Base-by-base conservation (phyloP, 495 filamentous ascomycete species). In the Tuber umbilicatum region DNA sequence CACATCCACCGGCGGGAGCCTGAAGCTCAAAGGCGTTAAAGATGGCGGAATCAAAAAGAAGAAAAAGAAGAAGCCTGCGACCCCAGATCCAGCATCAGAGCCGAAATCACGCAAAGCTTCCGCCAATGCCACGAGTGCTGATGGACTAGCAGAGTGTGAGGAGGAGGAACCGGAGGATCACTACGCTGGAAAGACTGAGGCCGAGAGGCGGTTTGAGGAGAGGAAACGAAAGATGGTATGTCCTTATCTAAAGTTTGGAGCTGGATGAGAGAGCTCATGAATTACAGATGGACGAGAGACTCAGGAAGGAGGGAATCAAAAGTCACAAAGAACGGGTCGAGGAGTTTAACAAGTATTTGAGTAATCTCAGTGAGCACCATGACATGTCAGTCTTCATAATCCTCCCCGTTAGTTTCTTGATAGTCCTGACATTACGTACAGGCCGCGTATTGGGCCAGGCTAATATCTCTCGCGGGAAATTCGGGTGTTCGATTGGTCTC, bases 271-370 rank as follows among this genome's bases (percentile, higher is more conserved):
- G 47, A 37, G 47, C 80, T 79, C 37, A 78, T 41, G 47, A 40
- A 42, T 16, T 64, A 72, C 78, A 88, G 86, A 84, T 89, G 76
- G 86, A 89, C 79, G 91, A 99, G 84, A 87, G 94, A 47, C 86
- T 97, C 42, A 89, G 92, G 82, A 87, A 91, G 40, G 84, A 87
- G 72, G 92, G 93, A 38, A 86, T 92, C 79, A 99, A 98, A 87
- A 96, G 94, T 60, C 95, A 99, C 82, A 99, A 98, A 83, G 91
- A 99, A 86, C 90, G 92, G 2, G 95, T 99, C 67, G 94, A 99
- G 83, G 94, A 97, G 83, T 86, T 97, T 76, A 99, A 99, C 83
- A 92, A 92, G 81, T 97, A 97, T 82, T 85, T 99, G 64, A 94
- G 91, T 75, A 90, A 90, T 75, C 84, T 99, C 82, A 97, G 92